These are phyloP conservation scores for Schizosaccharomyces japonicus DNA, from an alignment of 805 yeast genomes.

Conservation along the genomic window DNA sequence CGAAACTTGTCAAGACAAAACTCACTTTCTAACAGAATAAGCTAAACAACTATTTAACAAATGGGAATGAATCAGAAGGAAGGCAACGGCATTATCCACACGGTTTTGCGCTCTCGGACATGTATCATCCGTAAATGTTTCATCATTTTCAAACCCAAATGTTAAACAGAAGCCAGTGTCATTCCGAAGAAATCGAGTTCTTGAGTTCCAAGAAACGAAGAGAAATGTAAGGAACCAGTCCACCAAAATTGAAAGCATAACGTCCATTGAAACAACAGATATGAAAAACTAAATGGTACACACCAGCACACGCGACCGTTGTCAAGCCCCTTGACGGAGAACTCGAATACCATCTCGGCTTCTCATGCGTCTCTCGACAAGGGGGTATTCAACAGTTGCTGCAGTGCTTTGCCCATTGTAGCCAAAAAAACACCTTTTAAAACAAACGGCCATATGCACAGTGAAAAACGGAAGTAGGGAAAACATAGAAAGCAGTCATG, in stretches of 20 bases:
- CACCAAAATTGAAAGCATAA: background rate
- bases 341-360: too few species aligned
- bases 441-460: background rate
- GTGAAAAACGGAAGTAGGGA: background rate
- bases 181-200: background rate
- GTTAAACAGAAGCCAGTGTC: background rate
- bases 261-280: background rate
- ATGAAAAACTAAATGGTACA: background rate
- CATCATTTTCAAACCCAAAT: background rate
- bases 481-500: background rate
- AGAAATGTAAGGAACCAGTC: background rate
- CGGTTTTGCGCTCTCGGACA: background rate
- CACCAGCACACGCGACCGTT: background rate
- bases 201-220: background rate
- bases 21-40: too few species aligned
- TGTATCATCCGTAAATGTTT: background rate
- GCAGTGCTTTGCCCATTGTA: background rate
- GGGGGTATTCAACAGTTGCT: background rate
- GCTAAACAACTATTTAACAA: background rate
- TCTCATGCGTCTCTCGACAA: too few species aligned
- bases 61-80: conserved; percentile 1
- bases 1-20: too few species aligned
- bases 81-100: conserved; percentile 4
- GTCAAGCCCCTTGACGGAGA: too few species aligned
- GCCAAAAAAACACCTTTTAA: background rate